A percentile compares a stretch with the other conserved stretches of the same genome.
These are phyloP conservation scores for Chloris gayana DNA, from an alignment of 176 grass and related monocot genomes.

Conservation along the genomic window DNA sequence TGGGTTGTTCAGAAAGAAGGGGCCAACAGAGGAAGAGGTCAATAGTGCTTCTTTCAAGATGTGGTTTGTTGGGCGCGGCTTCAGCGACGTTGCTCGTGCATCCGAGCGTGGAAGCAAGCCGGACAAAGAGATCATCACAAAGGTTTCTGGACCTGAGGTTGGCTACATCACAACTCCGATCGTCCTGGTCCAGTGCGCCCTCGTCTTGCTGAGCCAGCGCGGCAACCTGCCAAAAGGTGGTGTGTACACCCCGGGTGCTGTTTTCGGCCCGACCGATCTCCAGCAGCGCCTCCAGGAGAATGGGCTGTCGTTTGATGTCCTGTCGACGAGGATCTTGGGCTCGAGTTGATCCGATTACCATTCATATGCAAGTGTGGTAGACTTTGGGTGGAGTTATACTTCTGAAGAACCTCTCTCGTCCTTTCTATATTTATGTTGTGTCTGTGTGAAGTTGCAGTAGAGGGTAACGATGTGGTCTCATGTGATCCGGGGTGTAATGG, in stretches of 20 bases:
- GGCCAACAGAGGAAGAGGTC: conserved; percentile 82
- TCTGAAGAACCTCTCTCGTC: not conserved
- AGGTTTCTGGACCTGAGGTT: conserved; percentile 74
- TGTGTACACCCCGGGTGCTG: conserved; percentile 58
- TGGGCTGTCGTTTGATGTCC: conserved; percentile 68
- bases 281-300: conserved; percentile 76
- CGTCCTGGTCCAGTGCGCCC: conserved; percentile 70
- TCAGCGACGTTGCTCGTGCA: conserved; percentile 39
- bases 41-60: conserved; percentile 78
- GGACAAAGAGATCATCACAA: conserved; percentile 75
- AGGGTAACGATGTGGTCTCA: not conserved
- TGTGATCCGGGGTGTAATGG: not conserved
- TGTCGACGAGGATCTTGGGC: conserved; percentile 31
- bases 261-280: conserved; percentile 82
- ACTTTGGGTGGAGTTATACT: not conserved
- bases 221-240: conserved; percentile 73
- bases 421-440: not conserved
- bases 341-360: not conserved
- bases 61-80: conserved; percentile 77
- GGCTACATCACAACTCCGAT: conserved; percentile 85
- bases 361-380: not conserved
- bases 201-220: conserved; percentile 69
- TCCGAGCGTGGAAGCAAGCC: conserved; percentile 49
- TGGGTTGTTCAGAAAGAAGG: conserved; percentile 63
- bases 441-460: not conserved